A percentile compares a stretch with the other conserved stretches of the same genome.
These are phyloP conservation scores for Globisporangium takayamanum DNA, from an alignment of 352 stramenopile species.

Conservation along the genomic window DNA sequence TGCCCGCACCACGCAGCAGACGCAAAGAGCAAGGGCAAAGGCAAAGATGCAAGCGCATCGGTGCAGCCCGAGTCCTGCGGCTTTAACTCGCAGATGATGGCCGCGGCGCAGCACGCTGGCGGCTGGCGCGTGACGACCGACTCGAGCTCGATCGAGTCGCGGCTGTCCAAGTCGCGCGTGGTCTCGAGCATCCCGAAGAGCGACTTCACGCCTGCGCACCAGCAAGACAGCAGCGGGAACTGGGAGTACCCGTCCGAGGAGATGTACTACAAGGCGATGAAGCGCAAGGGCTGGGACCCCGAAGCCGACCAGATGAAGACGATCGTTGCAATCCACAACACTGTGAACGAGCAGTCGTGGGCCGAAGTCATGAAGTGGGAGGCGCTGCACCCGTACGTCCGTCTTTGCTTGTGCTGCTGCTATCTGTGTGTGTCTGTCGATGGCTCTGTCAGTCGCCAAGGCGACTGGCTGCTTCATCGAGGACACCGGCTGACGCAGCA, in stretches of 20 bases:
- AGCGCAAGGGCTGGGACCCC: slow-evolving; percentile 93
- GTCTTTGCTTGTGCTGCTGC: slow-evolving; percentile 10
- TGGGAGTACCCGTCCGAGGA: slow-evolving; percentile 98
- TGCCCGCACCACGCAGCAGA: slow-evolving; percentile 33
- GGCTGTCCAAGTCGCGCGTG: slow-evolving; percentile 82
- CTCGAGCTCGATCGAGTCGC: slow-evolving; percentile 13
- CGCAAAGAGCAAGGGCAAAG: slow-evolving; percentile 6
- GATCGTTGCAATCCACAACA: slow-evolving; percentile 97
- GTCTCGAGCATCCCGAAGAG: slow-evolving; percentile 94
- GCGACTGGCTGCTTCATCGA: no score
- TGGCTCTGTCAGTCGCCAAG: not conserved
- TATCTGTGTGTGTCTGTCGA: not conserved
- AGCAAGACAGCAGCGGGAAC: slow-evolving; percentile 38
- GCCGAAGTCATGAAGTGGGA: slow-evolving; percentile 91
- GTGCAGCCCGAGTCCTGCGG: slow-evolving; percentile 21
- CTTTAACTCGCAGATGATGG: slow-evolving; percentile 61
- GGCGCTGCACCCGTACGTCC: slow-evolving; percentile 42
- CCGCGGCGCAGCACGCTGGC: slow-evolving; percentile 32
- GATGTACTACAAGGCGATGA: slow-evolving; percentile 98
- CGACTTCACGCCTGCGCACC: slow-evolving; percentile 66
- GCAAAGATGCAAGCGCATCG: not conserved
- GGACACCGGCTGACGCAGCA: not conserved
- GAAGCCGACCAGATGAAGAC: slow-evolving; percentile 90
- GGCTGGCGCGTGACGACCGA: slow-evolving; percentile 27
- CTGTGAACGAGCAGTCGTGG: slow-evolving; percentile 96